Base-by-base conservation (phyloP, 108 stramenopile genomes). In the Ochromonas danica region DNA sequence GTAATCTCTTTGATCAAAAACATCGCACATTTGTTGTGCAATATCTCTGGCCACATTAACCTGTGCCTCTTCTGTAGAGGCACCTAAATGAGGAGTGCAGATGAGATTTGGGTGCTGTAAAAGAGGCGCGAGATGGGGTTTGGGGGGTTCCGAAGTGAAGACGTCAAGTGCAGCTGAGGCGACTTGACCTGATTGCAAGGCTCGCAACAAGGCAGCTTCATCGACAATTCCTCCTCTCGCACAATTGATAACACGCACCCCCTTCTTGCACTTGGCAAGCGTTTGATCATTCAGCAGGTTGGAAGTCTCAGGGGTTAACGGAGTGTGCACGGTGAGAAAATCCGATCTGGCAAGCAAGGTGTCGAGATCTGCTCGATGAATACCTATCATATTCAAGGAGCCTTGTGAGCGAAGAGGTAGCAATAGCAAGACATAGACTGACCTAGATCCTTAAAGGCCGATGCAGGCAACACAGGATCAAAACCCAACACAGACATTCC, bases 251-350 rank as follows among this genome's bases (percentile, higher is more conserved):
- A 86, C 81, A 25, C 81, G 63, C 43, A 86, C 85, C n/a, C 84
- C 84, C 38, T 84, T 71, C 82, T 82, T 82, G 80, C 81, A 78
- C 81, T 84, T 79, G 14, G 81, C 42, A 62, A 85, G 61, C 31
- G 85, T 74, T 14, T 71, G 79, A 2, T 82, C 42, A 62, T 82
- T 81, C 60, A 86, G 38, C 1, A 86, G 84, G 75, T 86, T 81
- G 70, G 81, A 74, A 1, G 85, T 86, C 60, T 86, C 85, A 6
- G 85, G 85, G 0, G 85, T 86, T 0, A 86, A 78, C 42, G 85
- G 85, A 1, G 85, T 86, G 77, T 86, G 85, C 17, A 86, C 81
- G 6, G 85, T 86, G 42, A 86, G 84, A 71, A 86, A 86, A 67
- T 86, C 85, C 17, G 81, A 30, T 57, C 38, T 45, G 17, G 40